A percentile compares a stretch with the other conserved stretches of the same genome.
These are phyloP conservation scores for Phytophthora macrochlamydospora DNA, from an alignment of 352 stramenopile genomes.

Conservation along the genomic window DNA sequence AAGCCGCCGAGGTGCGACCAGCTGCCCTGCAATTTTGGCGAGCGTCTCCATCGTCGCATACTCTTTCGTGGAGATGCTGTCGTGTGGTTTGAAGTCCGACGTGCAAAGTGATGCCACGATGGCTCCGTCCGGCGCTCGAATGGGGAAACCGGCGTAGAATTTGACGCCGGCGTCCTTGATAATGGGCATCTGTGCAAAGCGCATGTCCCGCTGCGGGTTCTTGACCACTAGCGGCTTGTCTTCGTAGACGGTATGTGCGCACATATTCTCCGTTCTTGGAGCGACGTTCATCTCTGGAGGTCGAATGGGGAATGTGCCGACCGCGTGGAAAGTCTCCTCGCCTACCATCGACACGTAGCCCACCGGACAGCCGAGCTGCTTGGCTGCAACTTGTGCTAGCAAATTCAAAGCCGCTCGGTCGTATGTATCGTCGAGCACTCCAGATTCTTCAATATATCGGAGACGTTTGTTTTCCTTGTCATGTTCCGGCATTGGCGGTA, in stretches of 20 bases:
- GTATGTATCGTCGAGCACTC: constrained; percentile 40
- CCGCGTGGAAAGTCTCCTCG: constrained; percentile 43
- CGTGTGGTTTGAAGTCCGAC: constrained; percentile 45
- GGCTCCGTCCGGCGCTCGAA: constrained; percentile 48
- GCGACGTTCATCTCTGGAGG: constrained; percentile 32
- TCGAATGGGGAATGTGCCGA: constrained; percentile 39
- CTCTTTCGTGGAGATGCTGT: constrained; percentile 63
- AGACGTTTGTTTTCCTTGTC: constrained; percentile 42
- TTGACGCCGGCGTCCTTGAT: constrained; percentile 46
- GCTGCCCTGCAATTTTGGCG: constrained; percentile 44
- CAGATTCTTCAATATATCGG: constrained; percentile 43
- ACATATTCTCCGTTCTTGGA: constrained; percentile 54
- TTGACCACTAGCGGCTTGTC: constrained; percentile 61
- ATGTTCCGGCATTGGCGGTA: constrained; percentile 36
- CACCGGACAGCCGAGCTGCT: constrained; percentile 54
- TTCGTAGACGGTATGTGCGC: constrained; percentile 55
- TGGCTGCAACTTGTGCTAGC: constrained; percentile 50
- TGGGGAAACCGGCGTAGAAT: constrained; percentile 71
- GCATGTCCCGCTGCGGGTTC: constrained; percentile 61
- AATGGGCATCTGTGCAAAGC: constrained; percentile 56
- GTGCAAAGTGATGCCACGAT: constrained; percentile 60
- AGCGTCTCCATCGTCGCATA: constrained; percentile 72
- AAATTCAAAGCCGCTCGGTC: constrained; percentile 51
- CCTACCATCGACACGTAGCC: constrained; percentile 62
- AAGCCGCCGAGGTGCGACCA: constrained; percentile 34